Percentiles rank a stretch among this genome's conserved stretches.
Conservation (phyloP, 2,329 filamentous ascomycete genomes). For the Aureobasidium sp. region DNA sequence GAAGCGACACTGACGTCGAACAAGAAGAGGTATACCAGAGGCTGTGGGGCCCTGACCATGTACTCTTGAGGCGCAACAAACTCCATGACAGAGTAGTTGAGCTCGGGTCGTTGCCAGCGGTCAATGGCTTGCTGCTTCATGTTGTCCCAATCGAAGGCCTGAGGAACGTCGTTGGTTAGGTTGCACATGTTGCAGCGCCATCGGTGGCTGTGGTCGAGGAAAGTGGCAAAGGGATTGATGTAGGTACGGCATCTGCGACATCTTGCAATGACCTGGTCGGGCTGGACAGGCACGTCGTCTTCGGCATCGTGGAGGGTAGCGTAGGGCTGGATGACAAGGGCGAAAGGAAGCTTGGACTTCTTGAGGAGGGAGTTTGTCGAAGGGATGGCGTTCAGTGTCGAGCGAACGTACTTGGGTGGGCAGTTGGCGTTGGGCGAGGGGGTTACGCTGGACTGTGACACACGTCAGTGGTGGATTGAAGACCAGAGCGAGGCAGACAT, state of each 20-base stretch:
- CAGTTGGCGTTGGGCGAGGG: slow-evolving; percentile 88
- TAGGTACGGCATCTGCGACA: slow-evolving; percentile 94
- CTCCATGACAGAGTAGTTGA: slow-evolving; percentile 95
- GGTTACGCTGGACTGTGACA: slow-evolving; percentile 70
- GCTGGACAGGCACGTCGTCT: slow-evolving; percentile 82
- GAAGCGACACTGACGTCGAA: slow-evolving; percentile 91
- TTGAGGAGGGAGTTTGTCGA: slow-evolving; percentile 89
- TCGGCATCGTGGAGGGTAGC: slow-evolving; percentile 87
- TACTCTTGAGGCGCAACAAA: slow-evolving; percentile 98
- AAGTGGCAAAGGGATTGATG: slow-evolving; percentile 95
- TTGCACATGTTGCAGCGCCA: slow-evolving; percentile 99
- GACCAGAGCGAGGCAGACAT: slow-evolving; percentile 36
- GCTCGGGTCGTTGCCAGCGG: slow-evolving; percentile 81
- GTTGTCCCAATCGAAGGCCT: slow-evolving; percentile 97
- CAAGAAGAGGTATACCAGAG: slow-evolving; percentile 89
- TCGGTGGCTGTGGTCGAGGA: slow-evolving; percentile 91
- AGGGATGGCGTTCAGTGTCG: slow-evolving; percentile 87
- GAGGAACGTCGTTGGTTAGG: slow-evolving; percentile 96
- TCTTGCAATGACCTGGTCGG: slow-evolving; percentile 94
- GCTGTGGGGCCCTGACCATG: slow-evolving; percentile 96
- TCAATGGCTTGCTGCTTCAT: slow-evolving; percentile 86
- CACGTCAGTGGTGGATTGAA: slow-evolving; percentile 17
- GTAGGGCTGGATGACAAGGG: slow-evolving; percentile 93
- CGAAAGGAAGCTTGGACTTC: slow-evolving; percentile 93
- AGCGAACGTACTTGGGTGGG: slow-evolving; percentile 87